Conservation (phyloP, 306 rosid genomes). For the Acacia melanoxylon region DNA sequence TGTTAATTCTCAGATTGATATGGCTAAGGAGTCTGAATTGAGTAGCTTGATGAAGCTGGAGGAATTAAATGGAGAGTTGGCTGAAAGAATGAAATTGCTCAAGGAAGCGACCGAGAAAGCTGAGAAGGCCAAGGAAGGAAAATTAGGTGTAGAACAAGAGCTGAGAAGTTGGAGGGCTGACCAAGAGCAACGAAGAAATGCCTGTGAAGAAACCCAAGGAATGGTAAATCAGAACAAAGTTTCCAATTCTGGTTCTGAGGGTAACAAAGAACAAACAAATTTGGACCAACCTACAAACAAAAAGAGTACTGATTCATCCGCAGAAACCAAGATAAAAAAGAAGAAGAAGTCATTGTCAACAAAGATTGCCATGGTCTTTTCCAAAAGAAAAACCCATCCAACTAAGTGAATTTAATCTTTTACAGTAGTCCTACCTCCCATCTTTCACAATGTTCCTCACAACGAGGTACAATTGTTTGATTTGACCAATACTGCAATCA, state of each 20-base stretch:
- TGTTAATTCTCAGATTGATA: constrained; percentile 54
- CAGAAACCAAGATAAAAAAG: neutral
- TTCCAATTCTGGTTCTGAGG: neutral
- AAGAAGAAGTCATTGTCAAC: neutral
- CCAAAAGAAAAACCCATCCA: constrained; percentile 5
- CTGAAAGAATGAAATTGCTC: constrained; percentile 52
- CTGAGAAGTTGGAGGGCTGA: constrained; percentile 62
- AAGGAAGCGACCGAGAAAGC: constrained; percentile 53
- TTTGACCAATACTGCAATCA: neutral
- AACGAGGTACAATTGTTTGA: neutral
- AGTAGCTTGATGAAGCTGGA: constrained; percentile 57
- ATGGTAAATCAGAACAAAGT: neutral
- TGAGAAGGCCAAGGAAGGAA: constrained; percentile 76
- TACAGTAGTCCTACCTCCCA: constrained; percentile 10
- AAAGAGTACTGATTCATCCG: neutral
- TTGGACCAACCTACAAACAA: neutral
- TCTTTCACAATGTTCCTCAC: neutral
- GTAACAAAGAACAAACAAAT: neutral
- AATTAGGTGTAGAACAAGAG: constrained; percentile 69
- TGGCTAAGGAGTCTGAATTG: constrained; percentile 62
- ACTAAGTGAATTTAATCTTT: constrained; percentile 1
- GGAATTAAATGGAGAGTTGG: constrained; percentile 51
- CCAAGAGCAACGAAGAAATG: neutral
- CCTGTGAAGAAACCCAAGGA: neutral
- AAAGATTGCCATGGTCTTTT: neutral